Evolutionary conservation across 164 flowering plant genomes (phyloP).

Genomic region (Sedum album): DNA sequence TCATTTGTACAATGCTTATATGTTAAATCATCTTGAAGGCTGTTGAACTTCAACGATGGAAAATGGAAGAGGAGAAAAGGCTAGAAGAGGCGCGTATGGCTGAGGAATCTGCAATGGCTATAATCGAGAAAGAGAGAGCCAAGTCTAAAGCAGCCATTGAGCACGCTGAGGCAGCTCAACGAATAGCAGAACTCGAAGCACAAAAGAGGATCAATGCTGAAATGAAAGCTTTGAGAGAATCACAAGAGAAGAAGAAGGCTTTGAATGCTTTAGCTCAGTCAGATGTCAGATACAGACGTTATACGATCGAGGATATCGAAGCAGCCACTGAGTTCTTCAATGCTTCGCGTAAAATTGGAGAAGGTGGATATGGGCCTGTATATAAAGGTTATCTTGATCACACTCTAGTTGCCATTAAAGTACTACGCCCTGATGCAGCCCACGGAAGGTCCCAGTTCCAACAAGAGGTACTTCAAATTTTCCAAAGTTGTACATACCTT

Average conservation of each 20-base stretch:
- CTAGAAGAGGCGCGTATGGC: slow-evolving; percentile 48
- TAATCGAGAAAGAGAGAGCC: slow-evolving; percentile 54
- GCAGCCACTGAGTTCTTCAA: slow-evolving; percentile 46
- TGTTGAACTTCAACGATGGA: slow-evolving; percentile 49
- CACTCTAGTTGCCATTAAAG: slow-evolving; percentile 50
- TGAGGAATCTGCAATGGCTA: slow-evolving; percentile 54
- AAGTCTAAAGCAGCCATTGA: slow-evolving; percentile 53
- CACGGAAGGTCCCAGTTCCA: slow-evolving; percentile 61
- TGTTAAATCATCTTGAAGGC: slow-evolving; percentile 23
- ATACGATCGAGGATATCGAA: slow-evolving; percentile 53
- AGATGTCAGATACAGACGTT: slow-evolving; percentile 38
- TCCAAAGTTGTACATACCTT: too few relatives aligned
- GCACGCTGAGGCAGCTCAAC: slow-evolving; percentile 49
- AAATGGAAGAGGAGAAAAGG: slow-evolving; percentile 44
- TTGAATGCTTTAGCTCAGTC: slow-evolving; percentile 22
- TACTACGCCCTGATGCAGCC: slow-evolving; percentile 56
- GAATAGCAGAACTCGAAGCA: slow-evolving; percentile 47
- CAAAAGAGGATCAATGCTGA: slow-evolving; percentile 45
- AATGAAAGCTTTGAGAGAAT: slow-evolving; percentile 37
- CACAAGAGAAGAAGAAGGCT: slow-evolving; percentile 35
- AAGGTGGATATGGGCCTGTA: too few relatives aligned
- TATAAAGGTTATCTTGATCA: too few relatives aligned
- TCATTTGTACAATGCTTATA: too few relatives aligned
- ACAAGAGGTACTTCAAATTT: slow-evolving; percentile 34
- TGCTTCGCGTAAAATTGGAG: too few relatives aligned